Evolutionary conservation across 2,329 filamentous ascomycete genomes (phyloP).

Genomic region (Rutstroemia sp.): DNA sequence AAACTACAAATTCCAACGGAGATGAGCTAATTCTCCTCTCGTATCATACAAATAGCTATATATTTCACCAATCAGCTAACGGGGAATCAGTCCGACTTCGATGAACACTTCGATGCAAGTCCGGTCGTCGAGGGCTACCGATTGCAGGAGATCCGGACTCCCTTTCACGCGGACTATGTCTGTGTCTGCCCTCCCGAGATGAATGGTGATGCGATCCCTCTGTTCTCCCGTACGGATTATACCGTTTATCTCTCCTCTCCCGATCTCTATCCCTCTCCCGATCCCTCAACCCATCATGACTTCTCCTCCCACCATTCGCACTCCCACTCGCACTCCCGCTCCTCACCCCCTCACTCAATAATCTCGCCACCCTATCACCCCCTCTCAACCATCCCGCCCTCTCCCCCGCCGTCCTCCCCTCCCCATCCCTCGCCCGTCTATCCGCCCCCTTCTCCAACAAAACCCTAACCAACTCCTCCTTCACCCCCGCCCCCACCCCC

Average conservation of each 20-base stretch:
- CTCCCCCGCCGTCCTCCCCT: conserved; percentile 14
- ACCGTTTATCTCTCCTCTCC: too few species aligned
- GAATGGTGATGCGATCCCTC: neutral
- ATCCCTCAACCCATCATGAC: too few species aligned
- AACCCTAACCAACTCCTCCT: conserved; percentile 13
- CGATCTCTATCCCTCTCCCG: too few species aligned
- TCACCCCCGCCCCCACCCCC: conserved; percentile 4
- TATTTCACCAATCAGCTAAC: too few species aligned
- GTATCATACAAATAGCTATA: too few species aligned
- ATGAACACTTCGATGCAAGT: too few species aligned
- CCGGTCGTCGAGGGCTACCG: neutral
- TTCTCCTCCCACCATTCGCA: too few species aligned
- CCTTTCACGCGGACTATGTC: neutral
- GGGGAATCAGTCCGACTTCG: too few species aligned
- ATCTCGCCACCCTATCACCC: conserved; percentile 12
- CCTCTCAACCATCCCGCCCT: conserved; percentile 11
- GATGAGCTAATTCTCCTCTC: too few species aligned
- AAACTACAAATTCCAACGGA: too few species aligned
- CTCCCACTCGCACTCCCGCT: too few species aligned
- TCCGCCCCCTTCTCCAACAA: conserved; percentile 16
- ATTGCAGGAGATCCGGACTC: neutral
- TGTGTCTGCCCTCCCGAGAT: neutral
- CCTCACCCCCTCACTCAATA: conserved; percentile 2
- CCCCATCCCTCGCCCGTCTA: conserved; percentile 10
- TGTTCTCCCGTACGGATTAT: neutral